These are phyloP conservation scores for Kodamaea laetipori DNA, from an alignment of 805 yeast species.

Conservation along the genomic window DNA sequence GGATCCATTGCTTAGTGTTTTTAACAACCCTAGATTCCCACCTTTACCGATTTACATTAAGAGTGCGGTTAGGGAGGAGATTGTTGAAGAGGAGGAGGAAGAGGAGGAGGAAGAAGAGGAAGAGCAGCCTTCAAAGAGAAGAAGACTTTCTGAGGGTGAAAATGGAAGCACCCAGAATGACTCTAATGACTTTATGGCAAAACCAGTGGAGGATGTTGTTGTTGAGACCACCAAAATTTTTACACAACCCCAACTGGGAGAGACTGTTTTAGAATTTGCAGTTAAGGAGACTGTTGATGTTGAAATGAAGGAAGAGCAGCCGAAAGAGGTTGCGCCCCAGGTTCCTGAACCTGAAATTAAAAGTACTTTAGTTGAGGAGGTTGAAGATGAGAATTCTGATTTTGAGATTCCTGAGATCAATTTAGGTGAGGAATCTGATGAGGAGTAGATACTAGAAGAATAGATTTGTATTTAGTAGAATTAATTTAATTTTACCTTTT, in stretches of 20 bases:
- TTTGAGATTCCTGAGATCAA: constrained; percentile 54
- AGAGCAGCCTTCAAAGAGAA: constrained; percentile 7
- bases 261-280: neutral
- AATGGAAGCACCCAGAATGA: neutral
- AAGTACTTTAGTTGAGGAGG: constrained; percentile 6
- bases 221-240: neutral
- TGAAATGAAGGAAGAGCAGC: neutral
- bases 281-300: constrained; percentile 8
- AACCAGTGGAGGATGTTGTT: neutral
- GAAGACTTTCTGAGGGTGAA: neutral
- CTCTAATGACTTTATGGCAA: neutral
- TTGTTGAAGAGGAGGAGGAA: constrained; percentile 13
- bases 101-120: constrained; percentile 13
- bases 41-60: constrained; percentile 33
- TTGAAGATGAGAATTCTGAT: constrained; percentile 42
- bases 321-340: constrained; percentile 1
- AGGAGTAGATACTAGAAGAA: constrained; percentile 28
- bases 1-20: constrained; percentile 55
- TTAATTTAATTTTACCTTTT: neutral
- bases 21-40: constrained; percentile 80
- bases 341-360: neutral
- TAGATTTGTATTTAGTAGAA: neutral
- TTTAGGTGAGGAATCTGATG: constrained; percentile 44
- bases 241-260: neutral
- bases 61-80: constrained; percentile 13